Percentiles rank a stretch among this genome's conserved stretches.
These are phyloP conservation scores for Helenozyma rhizophorensis DNA, from an alignment of 805 yeast species.

Conservation along the genomic window DNA sequence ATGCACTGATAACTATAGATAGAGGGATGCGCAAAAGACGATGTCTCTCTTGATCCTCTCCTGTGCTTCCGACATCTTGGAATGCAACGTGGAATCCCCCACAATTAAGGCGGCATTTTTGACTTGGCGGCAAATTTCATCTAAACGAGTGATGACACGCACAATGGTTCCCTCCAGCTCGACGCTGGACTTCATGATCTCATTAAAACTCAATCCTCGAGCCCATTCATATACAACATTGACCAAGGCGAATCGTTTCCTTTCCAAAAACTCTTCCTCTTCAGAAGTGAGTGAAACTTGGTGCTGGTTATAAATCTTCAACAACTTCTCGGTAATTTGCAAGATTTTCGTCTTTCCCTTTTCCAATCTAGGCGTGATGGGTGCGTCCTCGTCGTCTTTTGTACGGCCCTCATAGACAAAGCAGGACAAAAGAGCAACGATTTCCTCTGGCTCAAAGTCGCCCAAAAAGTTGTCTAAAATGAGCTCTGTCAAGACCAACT, in stretches of 20 bases:
- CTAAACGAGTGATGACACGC: constrained; percentile 88
- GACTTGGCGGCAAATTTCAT: constrained; percentile 93
- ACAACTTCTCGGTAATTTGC: constrained; percentile 62
- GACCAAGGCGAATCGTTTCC: constrained; percentile 82
- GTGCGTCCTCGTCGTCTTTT: constrained; percentile 58
- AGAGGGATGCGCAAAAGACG: constrained; percentile 93
- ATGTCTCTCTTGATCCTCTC: constrained; percentile 94
- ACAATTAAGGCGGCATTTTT: constrained; percentile 90
- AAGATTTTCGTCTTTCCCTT: constrained; percentile 61
- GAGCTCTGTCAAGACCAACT: constrained; percentile 81
- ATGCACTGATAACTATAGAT: constrained; percentile 44
- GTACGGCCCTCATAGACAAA: constrained; percentile 88
- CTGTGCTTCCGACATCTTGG: constrained; percentile 88
- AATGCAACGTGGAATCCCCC: constrained; percentile 86
- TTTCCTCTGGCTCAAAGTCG: constrained; percentile 91
- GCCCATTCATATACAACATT: constrained; percentile 99
- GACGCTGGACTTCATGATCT: constrained; percentile 81
- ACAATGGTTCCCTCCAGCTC: constrained; percentile 97
- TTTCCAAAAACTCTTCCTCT: constrained; percentile 78
- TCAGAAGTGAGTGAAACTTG: constrained; percentile 78
- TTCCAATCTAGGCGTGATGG: constrained; percentile 75
- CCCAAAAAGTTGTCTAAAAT: constrained; percentile 88
- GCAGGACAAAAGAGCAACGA: constrained; percentile 88
- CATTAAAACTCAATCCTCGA: constrained; percentile 84
- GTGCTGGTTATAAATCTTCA: constrained; percentile 57